A percentile compares a stretch with the other conserved stretches of the same genome.
Evolutionary conservation across 2,329 filamentous ascomycete genomes (phyloP).

Genomic region (Pyrenophora graminea): DNA sequence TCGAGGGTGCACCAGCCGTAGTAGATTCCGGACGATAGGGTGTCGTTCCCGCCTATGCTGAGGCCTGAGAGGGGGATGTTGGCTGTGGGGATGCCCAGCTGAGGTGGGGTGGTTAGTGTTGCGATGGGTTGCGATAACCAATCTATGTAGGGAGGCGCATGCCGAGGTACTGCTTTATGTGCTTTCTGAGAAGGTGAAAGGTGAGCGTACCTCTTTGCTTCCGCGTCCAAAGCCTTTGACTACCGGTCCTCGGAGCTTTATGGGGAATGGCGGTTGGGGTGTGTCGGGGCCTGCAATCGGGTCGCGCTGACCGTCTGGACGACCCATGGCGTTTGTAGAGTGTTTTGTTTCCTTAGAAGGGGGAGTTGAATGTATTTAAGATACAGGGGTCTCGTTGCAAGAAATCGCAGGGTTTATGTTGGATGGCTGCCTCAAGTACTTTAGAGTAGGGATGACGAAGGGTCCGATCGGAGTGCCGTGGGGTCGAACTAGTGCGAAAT

Average conservation of each 20-base stretch:
- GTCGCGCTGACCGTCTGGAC: conserved; percentile 28
- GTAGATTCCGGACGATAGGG: conserved; percentile 80
- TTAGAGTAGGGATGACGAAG: conserved; percentile 16
- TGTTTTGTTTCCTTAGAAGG: too few relatives aligned
- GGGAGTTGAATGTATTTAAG: neutral
- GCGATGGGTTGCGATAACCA: neutral
- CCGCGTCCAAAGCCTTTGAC: conserved; percentile 93
- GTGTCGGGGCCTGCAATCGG: conserved; percentile 71
- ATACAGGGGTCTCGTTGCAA: neutral
- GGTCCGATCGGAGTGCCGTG: conserved; percentile 20
- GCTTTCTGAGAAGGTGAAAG: neutral
- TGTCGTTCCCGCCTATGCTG: conserved; percentile 66
- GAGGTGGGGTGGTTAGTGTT: neutral
- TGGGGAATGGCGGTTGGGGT: conserved; percentile 77
- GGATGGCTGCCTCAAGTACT: conserved; percentile 12
- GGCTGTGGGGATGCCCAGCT: conserved; percentile 95
- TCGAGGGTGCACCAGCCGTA: conserved; percentile 85
- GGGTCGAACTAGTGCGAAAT: conserved; percentile 9
- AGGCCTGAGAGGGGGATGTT: conserved; percentile 76
- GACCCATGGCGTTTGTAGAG: conserved; percentile 25
- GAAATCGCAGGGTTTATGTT: neutral
- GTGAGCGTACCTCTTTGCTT: conserved; percentile 73
- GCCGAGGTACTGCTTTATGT: neutral
- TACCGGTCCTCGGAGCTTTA: conserved; percentile 82
- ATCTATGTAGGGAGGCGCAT: too few relatives aligned